Evolutionary conservation across 2,329 filamentous ascomycete genomes (phyloP), one percentile per base, ranked within the genome.

Genomic region (Apiospora phragmitis): DNA sequence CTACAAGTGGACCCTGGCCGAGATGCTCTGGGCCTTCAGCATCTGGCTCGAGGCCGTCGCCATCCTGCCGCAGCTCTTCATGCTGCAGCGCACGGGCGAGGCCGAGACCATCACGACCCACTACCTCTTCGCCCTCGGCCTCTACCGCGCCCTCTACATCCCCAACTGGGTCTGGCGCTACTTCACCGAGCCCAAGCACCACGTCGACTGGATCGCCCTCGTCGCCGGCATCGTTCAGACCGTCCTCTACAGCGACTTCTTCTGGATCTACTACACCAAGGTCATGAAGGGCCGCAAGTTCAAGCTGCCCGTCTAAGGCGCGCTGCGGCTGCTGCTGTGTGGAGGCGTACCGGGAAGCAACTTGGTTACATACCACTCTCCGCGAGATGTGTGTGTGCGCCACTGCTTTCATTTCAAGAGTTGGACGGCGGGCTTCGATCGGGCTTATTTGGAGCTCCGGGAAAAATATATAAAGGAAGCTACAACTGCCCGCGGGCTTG

Each of bases 221-320:
- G 80, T 96, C 73, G 96, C 97, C 4, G 96, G 96, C 16, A 88
- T 98, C 70, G 85, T 98, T 74, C 96, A 99, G 87, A 99, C 96
- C 0, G 84, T 99, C 67, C 87, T 99, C 71, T 99, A 99, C 86
- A 97, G 94, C 74, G 96, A 99, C 85, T 99, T 99, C 86, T 99
- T 99, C 89, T 99, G 95, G 88, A 95, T 99, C 79, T 99, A 99
- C 86, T 99, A 98, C 85, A 97, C 92, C 72, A 98, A 98, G 91
- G 92, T 95, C 66, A 85, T 95, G 83, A 94, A 95, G 86, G 93
- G 93, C 76, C 93, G 94, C 87, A 95, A 94, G 85, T 95, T 95
- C 82, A 93, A 94, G 82, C 86, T 95, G 71, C 93, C 93, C 1
- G 93, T 95, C 75, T 95, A 89, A 86, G 21, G 43, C n/a, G 29